A percentile compares a stretch with the other conserved stretches of the same genome.
phyloP scores from a whole-genome alignment of 192 early-diverging fungal species.

The Coemansia sp. region DNA sequence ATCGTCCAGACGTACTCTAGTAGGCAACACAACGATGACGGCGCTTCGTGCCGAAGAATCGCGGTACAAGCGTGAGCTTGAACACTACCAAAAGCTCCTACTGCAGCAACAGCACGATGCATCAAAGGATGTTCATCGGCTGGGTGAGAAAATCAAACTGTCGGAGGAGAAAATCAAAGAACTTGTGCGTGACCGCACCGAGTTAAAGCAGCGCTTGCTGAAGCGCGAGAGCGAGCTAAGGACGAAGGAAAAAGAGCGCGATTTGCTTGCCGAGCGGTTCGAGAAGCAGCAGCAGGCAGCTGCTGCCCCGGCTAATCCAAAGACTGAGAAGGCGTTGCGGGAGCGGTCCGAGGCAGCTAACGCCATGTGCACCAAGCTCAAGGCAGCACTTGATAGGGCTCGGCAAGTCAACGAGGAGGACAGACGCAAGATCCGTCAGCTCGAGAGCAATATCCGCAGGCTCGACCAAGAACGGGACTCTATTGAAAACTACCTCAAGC shows the following conservation, averaged over 20 bases:
- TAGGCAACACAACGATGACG: conserved; percentile 13
- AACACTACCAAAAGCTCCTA: conserved; percentile 21
- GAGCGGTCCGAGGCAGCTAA: conserved; percentile 38
- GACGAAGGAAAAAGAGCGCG: conserved; percentile 31
- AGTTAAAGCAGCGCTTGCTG: conserved; percentile 25
- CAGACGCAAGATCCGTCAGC: conserved; percentile 22
- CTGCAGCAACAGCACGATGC: conserved; percentile 19
- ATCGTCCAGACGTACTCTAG: conserved; percentile 4
- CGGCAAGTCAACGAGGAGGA: conserved; percentile 22
- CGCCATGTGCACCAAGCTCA: conserved; percentile 22
- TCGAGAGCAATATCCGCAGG: conserved; percentile 31
- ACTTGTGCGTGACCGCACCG: conserved; percentile 31
- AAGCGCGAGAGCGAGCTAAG: conserved; percentile 30
- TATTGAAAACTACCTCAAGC: conserved; percentile 19
- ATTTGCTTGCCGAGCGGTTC: conserved; percentile 15
- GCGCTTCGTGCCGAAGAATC: conserved; percentile 32
- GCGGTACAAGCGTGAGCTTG: conserved; percentile 39
- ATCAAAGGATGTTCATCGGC: conserved; percentile 20
- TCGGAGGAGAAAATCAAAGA: conserved; percentile 35
- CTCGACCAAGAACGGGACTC: conserved; percentile 36
- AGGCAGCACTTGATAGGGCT: conserved; percentile 28
- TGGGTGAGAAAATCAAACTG: conserved; percentile 21
- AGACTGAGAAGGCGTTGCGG: conserved; percentile 26
- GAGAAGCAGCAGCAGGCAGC: conserved; percentile 22
- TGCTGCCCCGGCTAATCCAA: conserved; percentile 14